Percentiles rank a stretch among this genome's conserved stretches.
Evolutionary conservation across 257 asterid genomes (phyloP).

Genomic region (Cynanchum wilfordii): DNA sequence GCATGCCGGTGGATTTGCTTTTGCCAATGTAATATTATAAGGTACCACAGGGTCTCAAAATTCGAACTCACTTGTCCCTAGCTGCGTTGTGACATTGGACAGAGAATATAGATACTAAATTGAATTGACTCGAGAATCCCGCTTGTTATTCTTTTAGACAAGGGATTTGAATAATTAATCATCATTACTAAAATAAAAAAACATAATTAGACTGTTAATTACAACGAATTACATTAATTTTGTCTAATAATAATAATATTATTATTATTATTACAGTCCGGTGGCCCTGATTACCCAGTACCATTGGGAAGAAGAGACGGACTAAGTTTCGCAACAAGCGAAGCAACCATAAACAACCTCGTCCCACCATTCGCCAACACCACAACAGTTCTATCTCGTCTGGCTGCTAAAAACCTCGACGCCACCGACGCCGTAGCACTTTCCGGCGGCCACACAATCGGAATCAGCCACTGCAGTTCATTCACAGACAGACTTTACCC

Average conservation of each 20-base stretch:
- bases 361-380: conserved; percentile 57
- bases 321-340: conserved; percentile 35
- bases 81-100: too few species aligned
- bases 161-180: too few species aligned
- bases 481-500: conserved; percentile 71
- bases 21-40: too few species aligned
- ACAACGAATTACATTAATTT: background rate
- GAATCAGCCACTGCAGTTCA: conserved; percentile 49
- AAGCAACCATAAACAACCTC: conserved; percentile 47
- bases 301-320: conserved; percentile 71
- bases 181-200: too few species aligned
- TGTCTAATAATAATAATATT: too few species aligned
- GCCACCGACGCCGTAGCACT: conserved; percentile 67
- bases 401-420: conserved; percentile 43
- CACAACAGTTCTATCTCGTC: conserved; percentile 34
- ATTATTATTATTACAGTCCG: conserved; percentile 31
- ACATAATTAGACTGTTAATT: background rate
- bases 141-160: too few species aligned
- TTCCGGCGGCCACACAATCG: conserved; percentile 85
- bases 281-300: conserved; percentile 52
- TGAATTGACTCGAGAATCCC: too few species aligned
- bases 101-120: too few species aligned
- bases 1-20: too few species aligned
- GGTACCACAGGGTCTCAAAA: too few species aligned
- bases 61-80: too few species aligned